Percentiles rank a stretch among this genome's conserved stretches.
These are phyloP conservation scores for Mortierella sp. DNA, from an alignment of 371 early-diverging fungal genomes.

Conservation along the genomic window DNA sequence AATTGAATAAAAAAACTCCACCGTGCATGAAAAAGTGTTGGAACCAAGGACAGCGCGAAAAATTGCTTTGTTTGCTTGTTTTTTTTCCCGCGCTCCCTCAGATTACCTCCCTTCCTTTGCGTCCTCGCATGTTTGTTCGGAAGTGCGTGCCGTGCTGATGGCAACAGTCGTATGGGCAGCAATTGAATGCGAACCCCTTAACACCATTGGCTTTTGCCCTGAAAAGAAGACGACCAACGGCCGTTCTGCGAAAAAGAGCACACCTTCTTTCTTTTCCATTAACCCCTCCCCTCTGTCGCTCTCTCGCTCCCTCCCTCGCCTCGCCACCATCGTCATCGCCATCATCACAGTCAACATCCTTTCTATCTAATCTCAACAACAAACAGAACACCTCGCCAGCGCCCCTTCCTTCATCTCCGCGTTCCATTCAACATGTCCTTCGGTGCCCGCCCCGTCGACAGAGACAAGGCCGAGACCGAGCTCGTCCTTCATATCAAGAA, in stretches of 20 bases:
- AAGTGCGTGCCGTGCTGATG: not conserved
- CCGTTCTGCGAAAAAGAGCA: constrained; percentile 3
- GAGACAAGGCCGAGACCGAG: constrained; percentile 88
- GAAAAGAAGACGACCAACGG: not conserved
- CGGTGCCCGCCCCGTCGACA: constrained; percentile 62
- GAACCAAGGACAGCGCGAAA: no score
- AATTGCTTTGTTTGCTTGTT: not conserved
- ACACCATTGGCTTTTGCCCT: not conserved
- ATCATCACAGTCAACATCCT: not conserved
- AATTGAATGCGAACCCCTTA: not conserved
- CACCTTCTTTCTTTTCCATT: not conserved
- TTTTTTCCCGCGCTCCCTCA: not conserved
- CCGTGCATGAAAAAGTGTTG: not conserved
- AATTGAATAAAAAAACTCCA: not conserved
- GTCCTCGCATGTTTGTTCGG: not conserved
- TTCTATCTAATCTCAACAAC: not conserved
- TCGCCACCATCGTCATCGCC: not conserved
- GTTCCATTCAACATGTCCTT: constrained; percentile 29
- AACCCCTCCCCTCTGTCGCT: not conserved
- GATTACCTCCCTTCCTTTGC: not conserved
- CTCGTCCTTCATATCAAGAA: constrained; percentile 91
- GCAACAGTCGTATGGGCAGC: not conserved
- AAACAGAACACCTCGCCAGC: not conserved
- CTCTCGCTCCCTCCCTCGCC: not conserved
- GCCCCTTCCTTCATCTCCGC: constrained; percentile 7